These are phyloP conservation scores for Platanthera guangdongensis DNA, from an alignment of 106 monocot species.

Conservation along the genomic window DNA sequence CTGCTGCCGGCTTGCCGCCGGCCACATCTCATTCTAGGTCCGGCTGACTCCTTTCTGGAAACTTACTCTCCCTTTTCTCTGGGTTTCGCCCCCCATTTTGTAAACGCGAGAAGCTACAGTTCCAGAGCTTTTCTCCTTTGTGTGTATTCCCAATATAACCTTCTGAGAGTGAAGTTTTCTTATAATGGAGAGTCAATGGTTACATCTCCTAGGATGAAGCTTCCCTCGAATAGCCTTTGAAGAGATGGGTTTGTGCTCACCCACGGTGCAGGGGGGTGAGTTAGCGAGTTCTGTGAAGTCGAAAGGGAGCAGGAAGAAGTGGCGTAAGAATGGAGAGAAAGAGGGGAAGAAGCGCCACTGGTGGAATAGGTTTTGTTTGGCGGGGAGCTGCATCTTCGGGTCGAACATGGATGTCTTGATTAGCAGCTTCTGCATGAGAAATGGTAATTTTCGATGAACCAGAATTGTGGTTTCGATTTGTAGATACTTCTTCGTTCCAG, in stretches of 20 bases:
- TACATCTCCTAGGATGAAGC: neutral
- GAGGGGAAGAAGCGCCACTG: neutral
- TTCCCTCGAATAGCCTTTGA: neutral
- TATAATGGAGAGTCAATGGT: neutral
- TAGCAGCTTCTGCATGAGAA: neutral
- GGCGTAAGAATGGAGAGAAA: neutral
- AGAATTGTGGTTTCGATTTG: neutral
- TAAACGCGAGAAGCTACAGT: neutral
- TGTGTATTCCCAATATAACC: neutral
- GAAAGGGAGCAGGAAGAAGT: neutral
- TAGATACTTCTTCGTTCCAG: too few species aligned
- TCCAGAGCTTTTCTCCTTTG: neutral
- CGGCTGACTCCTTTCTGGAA: neutral
- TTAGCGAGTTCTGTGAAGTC: slow-evolving; percentile 1
- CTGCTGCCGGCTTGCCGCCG: neutral
- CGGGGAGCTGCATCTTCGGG: neutral
- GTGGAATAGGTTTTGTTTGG: slow-evolving; percentile 4
- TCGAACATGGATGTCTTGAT: neutral
- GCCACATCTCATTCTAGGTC: neutral
- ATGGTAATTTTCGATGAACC: neutral
- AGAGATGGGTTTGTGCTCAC: neutral
- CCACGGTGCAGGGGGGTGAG: neutral
- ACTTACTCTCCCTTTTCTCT: neutral
- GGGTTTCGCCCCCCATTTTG: neutral
- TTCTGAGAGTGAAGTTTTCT: neutral